Conservation (phyloP, 2,329 filamentous ascomycete genomes). For the Colletotrichum plurivorum region DNA sequence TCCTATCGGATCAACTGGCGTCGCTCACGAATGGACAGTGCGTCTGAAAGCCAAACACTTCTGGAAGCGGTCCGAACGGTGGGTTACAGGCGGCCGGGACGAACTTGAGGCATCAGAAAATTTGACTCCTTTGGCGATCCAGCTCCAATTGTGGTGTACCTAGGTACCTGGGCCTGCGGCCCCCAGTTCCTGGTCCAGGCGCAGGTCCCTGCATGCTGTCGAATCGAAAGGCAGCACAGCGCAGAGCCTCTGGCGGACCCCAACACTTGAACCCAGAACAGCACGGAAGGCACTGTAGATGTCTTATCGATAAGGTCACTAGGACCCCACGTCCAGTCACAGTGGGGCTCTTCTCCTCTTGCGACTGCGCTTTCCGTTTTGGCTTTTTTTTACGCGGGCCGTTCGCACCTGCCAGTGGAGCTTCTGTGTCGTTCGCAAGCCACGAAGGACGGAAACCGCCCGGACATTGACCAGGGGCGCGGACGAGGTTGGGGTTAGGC, state of each 20-base stretch:
- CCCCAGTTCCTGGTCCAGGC: conserved; percentile 11
- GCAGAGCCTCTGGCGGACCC: conserved; percentile 33
- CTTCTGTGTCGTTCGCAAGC: background rate
- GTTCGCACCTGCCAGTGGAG: background rate
- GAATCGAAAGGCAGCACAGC: conserved; percentile 23
- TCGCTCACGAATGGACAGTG: conserved; percentile 12
- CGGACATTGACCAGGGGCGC: background rate
- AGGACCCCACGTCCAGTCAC: background rate
- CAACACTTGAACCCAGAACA: background rate
- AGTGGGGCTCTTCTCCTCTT: conserved; percentile 4
- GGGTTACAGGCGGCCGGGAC: conserved; percentile 15
- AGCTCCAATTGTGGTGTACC: background rate
- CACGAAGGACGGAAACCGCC: background rate
- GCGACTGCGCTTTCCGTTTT: conserved; percentile 19
- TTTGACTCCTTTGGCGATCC: conserved; percentile 35
- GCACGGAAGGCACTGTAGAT: background rate
- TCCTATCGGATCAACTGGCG: conserved; percentile 25
- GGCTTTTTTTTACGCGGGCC: background rate
- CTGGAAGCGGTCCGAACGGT: conserved; percentile 33
- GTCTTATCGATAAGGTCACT: conserved; percentile 33
- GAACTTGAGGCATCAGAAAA: conserved; percentile 36
- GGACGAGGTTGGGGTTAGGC: background rate
- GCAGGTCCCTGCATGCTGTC: conserved; percentile 30
- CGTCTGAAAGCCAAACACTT: conserved; percentile 26
- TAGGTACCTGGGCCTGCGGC: background rate